phyloP scores from a whole-genome alignment of 192 early-diverging fungal species.

The Podila horticola region DNA sequence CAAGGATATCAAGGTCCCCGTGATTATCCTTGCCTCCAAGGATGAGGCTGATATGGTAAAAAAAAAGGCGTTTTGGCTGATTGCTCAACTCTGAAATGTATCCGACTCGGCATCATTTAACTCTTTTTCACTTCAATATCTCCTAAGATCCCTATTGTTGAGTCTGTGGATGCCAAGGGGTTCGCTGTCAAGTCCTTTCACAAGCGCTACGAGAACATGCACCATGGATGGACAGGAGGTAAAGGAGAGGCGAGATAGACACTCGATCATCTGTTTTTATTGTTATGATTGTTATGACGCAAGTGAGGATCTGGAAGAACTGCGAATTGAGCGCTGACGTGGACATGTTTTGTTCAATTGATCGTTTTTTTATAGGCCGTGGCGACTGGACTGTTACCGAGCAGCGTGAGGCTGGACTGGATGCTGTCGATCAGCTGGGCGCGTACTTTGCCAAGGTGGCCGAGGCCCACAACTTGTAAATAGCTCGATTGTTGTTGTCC shows the following conservation, averaged over 20 bases:
- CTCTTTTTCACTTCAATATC: neutral
- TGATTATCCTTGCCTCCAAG: slow-evolving; percentile 70
- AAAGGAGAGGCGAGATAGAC: neutral
- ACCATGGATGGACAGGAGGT: slow-evolving; percentile 50
- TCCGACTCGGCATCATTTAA: neutral
- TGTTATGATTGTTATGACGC: neutral
- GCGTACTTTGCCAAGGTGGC: slow-evolving; percentile 43
- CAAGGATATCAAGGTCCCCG: slow-evolving; percentile 63
- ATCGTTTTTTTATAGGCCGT: slow-evolving; percentile 12
- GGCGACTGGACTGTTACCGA: slow-evolving; percentile 32
- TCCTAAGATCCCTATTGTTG: neutral
- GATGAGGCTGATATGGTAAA: slow-evolving; percentile 70
- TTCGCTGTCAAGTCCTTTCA: slow-evolving; percentile 29
- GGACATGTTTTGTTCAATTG: neutral
- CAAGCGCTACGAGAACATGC: slow-evolving; percentile 34
- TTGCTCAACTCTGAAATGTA: neutral
- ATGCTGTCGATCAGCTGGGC: slow-evolving; percentile 27
- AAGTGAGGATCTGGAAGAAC: neutral
- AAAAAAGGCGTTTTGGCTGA: neutral
- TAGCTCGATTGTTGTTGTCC: too few species aligned
- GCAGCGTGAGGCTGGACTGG: slow-evolving; percentile 26
- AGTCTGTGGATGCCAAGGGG: slow-evolving; percentile 15
- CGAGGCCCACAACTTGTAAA: slow-evolving; percentile 1
- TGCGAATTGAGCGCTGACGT: too few species aligned
- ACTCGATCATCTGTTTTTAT: slow-evolving; percentile 1